Evolutionary conservation across 2,329 filamentous ascomycete species (phyloP), one percentile per base, ranked within the genome.

Genomic region (Delphinella strobiligena): DNA sequence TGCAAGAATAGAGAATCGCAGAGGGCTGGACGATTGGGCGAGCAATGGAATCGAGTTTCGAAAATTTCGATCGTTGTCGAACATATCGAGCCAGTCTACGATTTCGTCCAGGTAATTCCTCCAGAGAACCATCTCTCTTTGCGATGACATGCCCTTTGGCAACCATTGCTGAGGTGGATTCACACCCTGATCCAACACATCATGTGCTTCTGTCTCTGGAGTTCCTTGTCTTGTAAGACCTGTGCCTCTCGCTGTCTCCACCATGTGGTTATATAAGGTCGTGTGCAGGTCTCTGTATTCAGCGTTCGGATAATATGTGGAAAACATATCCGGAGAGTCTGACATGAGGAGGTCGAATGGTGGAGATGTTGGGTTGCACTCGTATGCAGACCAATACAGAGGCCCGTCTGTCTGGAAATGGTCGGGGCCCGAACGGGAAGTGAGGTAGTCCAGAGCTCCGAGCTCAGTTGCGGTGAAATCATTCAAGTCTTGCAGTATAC

Each of bases 61-160:
- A 48, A 76, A 75, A 33, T 67, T 64, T 10, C 67, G 65, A 11
- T 67, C 56, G 19, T 61, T 59, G 42, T 76, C 72, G 37, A 74
- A 74, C 53, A 73, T 75, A 47, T 76, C 72, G 3, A 76, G 63
- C 69, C 70, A 74, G 16, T 66, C 67, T 3, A 70, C 70, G 31
- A 72, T 65, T 41, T 73, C 64, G 1, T 65, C 63, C 16, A 74
- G 63, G 52, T 71, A 75, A 33, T 71, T 56, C 34, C 55, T 51
- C 51, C 52, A 54, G 2, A 57, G 45, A 11, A 49, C 43, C 31
- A 51, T 55, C 24, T 56, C 53, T 27, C 54, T 47, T 29, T 53
- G 50, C 0, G 47, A 42, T 7, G 50, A 51, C 7, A 56, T 45
- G 5, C 53, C 49, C 4, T 51, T 51, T 1, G 54, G 49, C 15